Evolutionary conservation across 2,329 filamentous ascomycete species (phyloP), one percentile per base, ranked within the genome.

Genomic region (Beauveria bassiana): DNA sequence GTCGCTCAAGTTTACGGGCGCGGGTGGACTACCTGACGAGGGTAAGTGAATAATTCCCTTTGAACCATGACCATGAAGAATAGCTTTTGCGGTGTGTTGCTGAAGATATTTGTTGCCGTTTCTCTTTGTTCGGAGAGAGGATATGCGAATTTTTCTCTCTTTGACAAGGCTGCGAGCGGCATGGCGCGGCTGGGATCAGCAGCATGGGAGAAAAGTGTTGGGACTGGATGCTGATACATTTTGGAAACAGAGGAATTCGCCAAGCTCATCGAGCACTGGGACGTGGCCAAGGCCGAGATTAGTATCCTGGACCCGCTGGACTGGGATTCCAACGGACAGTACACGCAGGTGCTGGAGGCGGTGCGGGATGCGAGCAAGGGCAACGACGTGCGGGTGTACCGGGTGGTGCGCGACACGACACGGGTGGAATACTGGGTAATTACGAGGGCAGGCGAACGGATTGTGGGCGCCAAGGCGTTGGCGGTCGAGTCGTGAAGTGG

Each of bases 351-450:
- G 40, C 73, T 92, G 3, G 82, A 89, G 42, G 89, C 89, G 16
- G 87, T 93, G 54, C 81, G 81, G 65, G 78, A 84, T 71, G 86
- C 82, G 16, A 81, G 81, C 24, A 78, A 81, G 70, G 85, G 88
- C 2, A 82, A 80, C 64, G 86, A 90, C 65, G 83, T 93, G 58
- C 84, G 87, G 70, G 86, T 96, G 24, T 96, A 95, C 70, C 79
- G 83, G 59, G 85, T 96, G 9, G 77, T 80, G 62, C 78, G 84
- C 67, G 85, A 83, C 50, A 77, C 78, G 14, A 84, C 86, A 28
- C 82, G 88, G 70, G 80, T 81, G 16, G 90, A 96, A 75, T 96
- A 96, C 74, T 96, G 87, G 82, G 77, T 96, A 62, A 77, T 96
- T 72, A 88, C 66, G 81, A 87, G 68, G 75, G 75, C 81, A 56